Conservation (phyloP, 495 filamentous ascomycete genomes). For the Rusavskia elegans region DNA sequence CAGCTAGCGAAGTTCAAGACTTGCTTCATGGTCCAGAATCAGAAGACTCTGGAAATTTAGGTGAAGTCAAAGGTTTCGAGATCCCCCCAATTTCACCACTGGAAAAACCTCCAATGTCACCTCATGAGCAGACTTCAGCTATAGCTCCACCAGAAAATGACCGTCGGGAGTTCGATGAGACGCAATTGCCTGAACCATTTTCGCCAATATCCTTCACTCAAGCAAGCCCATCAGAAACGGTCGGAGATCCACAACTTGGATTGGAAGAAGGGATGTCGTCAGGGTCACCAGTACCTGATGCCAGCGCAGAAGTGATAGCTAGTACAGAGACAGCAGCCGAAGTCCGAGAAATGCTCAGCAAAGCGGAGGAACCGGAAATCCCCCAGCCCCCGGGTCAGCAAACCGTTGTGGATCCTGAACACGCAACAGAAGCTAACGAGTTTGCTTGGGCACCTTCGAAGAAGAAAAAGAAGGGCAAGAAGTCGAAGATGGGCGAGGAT, state of each 20-base stretch:
- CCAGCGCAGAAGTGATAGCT: slow-evolving; percentile 1
- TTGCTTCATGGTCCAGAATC: not conserved
- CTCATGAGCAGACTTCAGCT: too few relatives aligned
- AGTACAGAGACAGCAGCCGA: not conserved
- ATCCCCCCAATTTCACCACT: too few relatives aligned
- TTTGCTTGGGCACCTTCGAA: not conserved
- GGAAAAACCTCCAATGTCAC: too few relatives aligned
- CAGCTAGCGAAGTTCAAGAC: not conserved
- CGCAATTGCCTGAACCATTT: too few relatives aligned
- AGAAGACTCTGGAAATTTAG: not conserved
- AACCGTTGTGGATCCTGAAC: not conserved
- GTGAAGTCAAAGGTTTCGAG: too few relatives aligned
- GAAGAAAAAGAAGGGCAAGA: slow-evolving; percentile 10
- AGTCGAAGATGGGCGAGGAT: slow-evolving; percentile 2
- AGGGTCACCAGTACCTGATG: not conserved
- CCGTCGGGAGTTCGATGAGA: too few relatives aligned
- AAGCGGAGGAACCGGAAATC: not conserved
- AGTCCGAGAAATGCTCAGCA: not conserved
- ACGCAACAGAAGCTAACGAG: not conserved
- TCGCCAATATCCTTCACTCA: too few relatives aligned
- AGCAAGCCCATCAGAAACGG: too few relatives aligned
- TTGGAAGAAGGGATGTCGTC: too few relatives aligned
- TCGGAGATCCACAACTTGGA: too few relatives aligned
- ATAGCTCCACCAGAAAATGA: too few relatives aligned
- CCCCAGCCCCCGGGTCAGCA: too few relatives aligned